Conservation (phyloP, 2,329 filamentous ascomycete species). For the Cercospora sp. region DNA sequence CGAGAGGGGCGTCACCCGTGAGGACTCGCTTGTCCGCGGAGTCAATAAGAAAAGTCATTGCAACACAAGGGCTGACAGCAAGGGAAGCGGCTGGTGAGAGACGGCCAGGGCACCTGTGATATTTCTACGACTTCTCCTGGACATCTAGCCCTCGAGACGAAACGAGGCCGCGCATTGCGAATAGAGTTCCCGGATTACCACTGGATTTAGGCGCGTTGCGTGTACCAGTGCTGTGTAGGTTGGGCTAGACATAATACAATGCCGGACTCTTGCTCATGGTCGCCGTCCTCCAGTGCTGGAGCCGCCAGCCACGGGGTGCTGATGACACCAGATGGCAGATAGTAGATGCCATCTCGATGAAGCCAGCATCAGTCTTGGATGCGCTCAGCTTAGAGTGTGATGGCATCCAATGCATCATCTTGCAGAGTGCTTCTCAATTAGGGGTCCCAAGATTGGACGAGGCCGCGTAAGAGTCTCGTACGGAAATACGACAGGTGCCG, state of each 20-base stretch:
- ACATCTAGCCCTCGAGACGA: neutral
- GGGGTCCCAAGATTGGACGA: neutral
- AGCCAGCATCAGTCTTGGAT: neutral
- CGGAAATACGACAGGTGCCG: neutral
- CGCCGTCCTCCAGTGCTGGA: too few relatives aligned
- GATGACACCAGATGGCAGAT: neutral
- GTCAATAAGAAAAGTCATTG: neutral
- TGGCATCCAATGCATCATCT: neutral
- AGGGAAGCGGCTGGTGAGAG: neutral
- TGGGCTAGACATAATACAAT: neutral
- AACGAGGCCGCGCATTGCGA: neutral
- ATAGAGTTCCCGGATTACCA: neutral
- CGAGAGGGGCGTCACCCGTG: constrained; percentile 22
- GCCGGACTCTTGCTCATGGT: too few relatives aligned
- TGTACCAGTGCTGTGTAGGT: neutral
- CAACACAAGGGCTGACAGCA: neutral
- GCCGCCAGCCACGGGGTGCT: too few relatives aligned
- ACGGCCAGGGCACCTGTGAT: neutral
- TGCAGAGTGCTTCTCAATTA: neutral
- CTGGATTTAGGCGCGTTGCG: neutral
- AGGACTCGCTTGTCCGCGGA: constrained; percentile 13
- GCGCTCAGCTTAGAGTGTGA: neutral
- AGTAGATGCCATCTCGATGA: neutral
- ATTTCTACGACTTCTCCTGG: neutral
- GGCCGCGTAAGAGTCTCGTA: neutral